Base-by-base conservation (phyloP, 1,284 basidiomycete species). In the Ustanciosporium gigantosporum region DNA sequence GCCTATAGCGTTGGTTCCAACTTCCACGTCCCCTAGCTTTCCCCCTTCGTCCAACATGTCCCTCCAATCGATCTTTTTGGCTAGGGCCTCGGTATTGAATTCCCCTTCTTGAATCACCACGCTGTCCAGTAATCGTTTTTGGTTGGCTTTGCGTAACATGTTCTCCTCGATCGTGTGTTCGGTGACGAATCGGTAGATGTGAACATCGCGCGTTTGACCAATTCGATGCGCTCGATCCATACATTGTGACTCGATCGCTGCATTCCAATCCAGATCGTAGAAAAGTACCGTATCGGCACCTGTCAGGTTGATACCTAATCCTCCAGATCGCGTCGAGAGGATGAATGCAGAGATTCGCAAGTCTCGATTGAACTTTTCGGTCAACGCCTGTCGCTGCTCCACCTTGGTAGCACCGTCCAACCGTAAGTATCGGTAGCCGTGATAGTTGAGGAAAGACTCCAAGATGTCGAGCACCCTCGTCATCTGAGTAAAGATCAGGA, bases 401-500 rank as follows among this genome's bases (percentile, higher is more conserved):
- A 96, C 91, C 80, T 91, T 93, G 36, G 93, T 97, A 34, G 89
- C 87, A 0, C 94, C 93, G 73, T 97, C 94, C 19, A 97, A 81
- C 5, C 93, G 85, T 8, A 96, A 84, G 78, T 97, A 97, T 5
- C 93, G 84, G 76, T 94, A 91, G 0, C 93, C 94, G 70, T 93
- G 91, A 64, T 91, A 87, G 70, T 89, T 94, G 52, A 97, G 83
- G 80, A 94, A 96, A 27, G 87, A 87, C 76, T 97, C 94, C 40
- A 97, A 83, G 46, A 97, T 93, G 78, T 97, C 93, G 45, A 97
- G 82, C 27, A 97, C 88, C 50, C 85, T 84, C 19, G 93, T 96
- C 93, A 97, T 97, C 74, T 97, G 93, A 0, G 93, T 97, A 78
- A 97, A 97, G 68, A 97, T 94, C 38, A 97, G 82, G 19, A 91